Conservation (phyloP, 805 yeast genomes). For the Cephaloascus albidus region DNA sequence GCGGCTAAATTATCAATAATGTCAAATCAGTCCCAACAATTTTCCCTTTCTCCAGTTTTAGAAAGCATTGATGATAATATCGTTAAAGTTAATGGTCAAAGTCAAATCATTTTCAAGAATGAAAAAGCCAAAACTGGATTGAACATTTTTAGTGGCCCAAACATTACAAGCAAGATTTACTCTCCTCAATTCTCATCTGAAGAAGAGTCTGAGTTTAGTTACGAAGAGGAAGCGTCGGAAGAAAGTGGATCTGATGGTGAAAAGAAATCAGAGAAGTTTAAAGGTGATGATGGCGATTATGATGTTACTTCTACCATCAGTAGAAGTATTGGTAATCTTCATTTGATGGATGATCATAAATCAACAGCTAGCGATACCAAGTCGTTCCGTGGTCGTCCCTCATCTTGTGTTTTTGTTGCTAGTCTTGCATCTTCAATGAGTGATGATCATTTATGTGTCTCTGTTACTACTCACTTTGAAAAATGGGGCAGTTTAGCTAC, state of each 20-base stretch:
- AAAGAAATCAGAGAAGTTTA: not conserved
- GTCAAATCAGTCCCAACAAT: not conserved
- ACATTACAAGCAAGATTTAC: not conserved
- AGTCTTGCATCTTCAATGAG: slow-evolving; percentile 55
- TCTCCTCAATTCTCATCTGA: not conserved
- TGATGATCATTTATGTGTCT: slow-evolving; percentile 63
- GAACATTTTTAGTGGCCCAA: too few relatives aligned
- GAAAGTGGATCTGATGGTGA: not conserved
- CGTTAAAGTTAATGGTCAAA: not conserved
- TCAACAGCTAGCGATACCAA: not conserved
- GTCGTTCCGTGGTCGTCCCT: slow-evolving; percentile 52
- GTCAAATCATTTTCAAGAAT: not conserved
- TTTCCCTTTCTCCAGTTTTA: not conserved
- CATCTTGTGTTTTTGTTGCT: slow-evolving; percentile 85
- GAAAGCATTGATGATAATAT: not conserved
- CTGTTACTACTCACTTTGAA: slow-evolving; percentile 63
- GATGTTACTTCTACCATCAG: not conserved
- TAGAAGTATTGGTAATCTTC: not conserved
- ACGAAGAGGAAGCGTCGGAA: not conserved
- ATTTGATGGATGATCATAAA: not conserved
- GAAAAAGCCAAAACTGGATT: too few relatives aligned
- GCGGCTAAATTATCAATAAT: not conserved
- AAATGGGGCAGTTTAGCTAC: slow-evolving; percentile 60
- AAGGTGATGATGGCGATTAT: not conserved
- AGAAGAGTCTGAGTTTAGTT: not conserved